Conservation (phyloP, 208 protist species). For the Trypanosoma brucei region DNA sequence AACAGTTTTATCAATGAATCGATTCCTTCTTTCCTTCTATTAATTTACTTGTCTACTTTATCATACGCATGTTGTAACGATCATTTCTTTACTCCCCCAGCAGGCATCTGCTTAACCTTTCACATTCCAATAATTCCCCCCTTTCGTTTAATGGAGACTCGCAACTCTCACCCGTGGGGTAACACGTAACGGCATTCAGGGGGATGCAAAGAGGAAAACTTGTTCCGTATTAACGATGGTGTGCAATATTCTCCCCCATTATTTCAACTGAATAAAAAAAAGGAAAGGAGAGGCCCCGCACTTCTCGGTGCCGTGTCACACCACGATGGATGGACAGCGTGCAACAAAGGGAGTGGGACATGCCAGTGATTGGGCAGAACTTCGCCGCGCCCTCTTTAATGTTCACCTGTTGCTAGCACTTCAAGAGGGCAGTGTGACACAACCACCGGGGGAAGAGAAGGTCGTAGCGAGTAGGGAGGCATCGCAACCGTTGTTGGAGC, state of each 20-base stretch:
- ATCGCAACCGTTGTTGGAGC: too few species aligned
- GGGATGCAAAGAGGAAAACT: slow-evolving; percentile 1
- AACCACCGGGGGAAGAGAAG: too few species aligned
- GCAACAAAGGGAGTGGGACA: not conserved
- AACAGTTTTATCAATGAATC: too few species aligned
- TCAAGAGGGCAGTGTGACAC: not conserved
- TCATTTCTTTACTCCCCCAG: too few species aligned
- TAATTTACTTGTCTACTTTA: too few species aligned
- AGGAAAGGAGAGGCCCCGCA: not conserved
- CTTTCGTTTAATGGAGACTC: too few species aligned
- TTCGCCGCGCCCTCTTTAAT: slow-evolving; percentile 6
- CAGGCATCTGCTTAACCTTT: too few species aligned
- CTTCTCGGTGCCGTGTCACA: not conserved
- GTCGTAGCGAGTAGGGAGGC: too few species aligned
- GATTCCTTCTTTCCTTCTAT: too few species aligned
- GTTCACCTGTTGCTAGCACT: not conserved
- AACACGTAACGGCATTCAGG: not conserved
- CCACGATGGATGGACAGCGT: not conserved
- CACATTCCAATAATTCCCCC: too few species aligned
- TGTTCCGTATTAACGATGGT: not conserved
- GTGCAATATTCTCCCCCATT: slow-evolving; percentile 1
- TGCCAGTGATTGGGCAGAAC: not conserved
- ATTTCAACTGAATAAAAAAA: slow-evolving; percentile 9
- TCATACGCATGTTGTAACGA: too few species aligned
- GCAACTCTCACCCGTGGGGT: too few species aligned